Conservation (phyloP, 306 rosid genomes). For the Bauhinia variegata region DNA sequence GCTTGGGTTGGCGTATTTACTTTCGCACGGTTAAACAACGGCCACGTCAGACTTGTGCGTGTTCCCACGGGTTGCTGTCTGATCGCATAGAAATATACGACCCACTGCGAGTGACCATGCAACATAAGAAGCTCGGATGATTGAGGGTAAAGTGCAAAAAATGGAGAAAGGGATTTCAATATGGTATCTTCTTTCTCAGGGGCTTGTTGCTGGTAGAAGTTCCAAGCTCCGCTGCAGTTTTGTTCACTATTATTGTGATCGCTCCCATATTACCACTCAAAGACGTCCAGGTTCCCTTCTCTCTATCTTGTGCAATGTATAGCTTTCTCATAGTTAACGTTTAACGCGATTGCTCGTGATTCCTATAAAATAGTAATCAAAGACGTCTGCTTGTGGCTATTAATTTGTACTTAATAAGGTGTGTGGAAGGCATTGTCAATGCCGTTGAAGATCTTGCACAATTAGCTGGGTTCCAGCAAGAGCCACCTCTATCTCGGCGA, state of each 20-base stretch:
- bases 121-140: not conserved
- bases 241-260: conserved; percentile 53
- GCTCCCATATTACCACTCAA: conserved; percentile 30
- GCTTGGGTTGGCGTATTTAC: not conserved
- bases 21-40: conserved; percentile 35
- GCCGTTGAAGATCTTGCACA: no score
- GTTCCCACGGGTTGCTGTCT: not conserved
- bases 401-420: no score
- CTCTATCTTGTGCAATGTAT: conserved; percentile 11
- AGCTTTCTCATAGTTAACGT: no score
- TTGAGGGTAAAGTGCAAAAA: not conserved
- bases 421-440: no score
- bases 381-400: no score
- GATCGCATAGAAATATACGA: not conserved
- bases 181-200: conserved; percentile 39
- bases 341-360: no score
- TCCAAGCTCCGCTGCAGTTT: conserved; percentile 34
- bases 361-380: no score
- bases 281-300: conserved; percentile 51
- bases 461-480: no score
- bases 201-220: conserved; percentile 34
- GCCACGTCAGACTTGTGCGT: conserved; percentile 65
- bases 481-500: no score
- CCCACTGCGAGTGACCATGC: not conserved
- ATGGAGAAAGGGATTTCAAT: conserved; percentile 53